These are phyloP conservation scores for Pythium sukuiense DNA, from an alignment of 352 stramenopile species.

Conservation along the genomic window DNA sequence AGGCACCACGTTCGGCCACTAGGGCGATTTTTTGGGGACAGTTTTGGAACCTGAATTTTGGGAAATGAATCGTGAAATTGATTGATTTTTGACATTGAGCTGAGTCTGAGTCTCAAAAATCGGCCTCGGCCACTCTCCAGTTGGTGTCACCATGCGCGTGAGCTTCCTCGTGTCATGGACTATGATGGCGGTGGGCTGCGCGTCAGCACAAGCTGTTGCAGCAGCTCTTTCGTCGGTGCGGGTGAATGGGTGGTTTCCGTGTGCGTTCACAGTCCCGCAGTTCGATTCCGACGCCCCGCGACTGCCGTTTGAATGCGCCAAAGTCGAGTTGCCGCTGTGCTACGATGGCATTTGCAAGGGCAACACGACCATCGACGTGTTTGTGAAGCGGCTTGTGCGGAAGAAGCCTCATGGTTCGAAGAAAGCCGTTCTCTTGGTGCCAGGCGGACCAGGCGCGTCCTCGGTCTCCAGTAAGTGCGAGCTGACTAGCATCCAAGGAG, in stretches of 20 bases:
- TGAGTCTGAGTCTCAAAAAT: no score
- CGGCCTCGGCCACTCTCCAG: no score
- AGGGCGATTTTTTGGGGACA: no score
- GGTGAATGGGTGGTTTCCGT: conserved; percentile 34
- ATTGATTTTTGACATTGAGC: no score
- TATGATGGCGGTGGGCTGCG: no score
- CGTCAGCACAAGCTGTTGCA: no score
- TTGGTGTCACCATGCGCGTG: no score
- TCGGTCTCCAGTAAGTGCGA: no score
- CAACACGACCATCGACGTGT: conserved; percentile 19
- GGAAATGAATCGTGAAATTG: no score
- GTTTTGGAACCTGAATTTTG: no score
- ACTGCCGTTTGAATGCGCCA: conserved; percentile 17
- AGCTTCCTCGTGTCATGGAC: neutral
- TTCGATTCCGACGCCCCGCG: neutral
- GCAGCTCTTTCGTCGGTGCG: neutral
- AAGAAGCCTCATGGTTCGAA: neutral
- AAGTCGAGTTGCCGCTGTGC: conserved; percentile 24
- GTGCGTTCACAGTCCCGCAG: conserved; percentile 1
- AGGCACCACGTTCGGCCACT: no score
- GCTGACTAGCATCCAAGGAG: no score
- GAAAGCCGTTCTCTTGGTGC: conserved; percentile 17
- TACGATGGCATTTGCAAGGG: conserved; percentile 23
- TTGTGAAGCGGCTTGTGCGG: conserved; percentile 22
- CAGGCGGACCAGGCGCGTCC: conserved; percentile 19